Evolutionary conservation across 2,329 filamentous ascomycete genomes (phyloP), one percentile per base, ranked within the genome.

Genomic region (Sclerotinia borealis): DNA sequence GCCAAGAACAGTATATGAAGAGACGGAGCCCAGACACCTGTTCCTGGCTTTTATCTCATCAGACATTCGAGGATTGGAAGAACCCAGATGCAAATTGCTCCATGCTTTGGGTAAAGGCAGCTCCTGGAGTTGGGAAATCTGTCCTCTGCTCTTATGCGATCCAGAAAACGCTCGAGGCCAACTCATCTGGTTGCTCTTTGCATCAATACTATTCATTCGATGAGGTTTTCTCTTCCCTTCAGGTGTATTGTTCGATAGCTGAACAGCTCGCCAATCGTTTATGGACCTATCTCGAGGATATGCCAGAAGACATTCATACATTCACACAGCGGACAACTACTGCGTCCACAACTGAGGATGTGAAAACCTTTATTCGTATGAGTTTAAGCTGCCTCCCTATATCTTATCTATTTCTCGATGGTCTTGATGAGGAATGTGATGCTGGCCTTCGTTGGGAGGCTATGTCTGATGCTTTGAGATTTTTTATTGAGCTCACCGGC

Each of bases 351-450:
- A 49, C 7, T 10, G 29, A 29, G 9, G 56, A 59, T 25, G 56
- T 49, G 13, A 59, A 59, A 48, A 39, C 29, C 3, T 25, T 59
- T 13, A 59, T 59, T 36, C 13, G 43, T 6, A 59, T 59, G 56
- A 9, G 29, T 4, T 19, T 59, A 13, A 47, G 29, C 15, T 27
- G 39, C 9, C 56, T 59, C 25, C 43, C 56, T 5, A 19, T 41
- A 27, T 34, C 56, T 6, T 59, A 34, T 39, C 4, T 59, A 17
- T 59, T 59, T 34, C 29, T 59, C 25, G 56, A 59, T 11, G 56
- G 56, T 31, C 19, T 59, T 27, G 56, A 59, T 8, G 56, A 59
- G 25, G 56, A 59, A 49, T 59, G 56, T 29, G 56, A 59, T n/a
- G 29, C 17, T 25, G 43, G 43, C 10, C 43, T 31, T 22, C 56